Conservation (phyloP, 192 early-diverging fungal genomes). For the Coemansia sp. region DNA sequence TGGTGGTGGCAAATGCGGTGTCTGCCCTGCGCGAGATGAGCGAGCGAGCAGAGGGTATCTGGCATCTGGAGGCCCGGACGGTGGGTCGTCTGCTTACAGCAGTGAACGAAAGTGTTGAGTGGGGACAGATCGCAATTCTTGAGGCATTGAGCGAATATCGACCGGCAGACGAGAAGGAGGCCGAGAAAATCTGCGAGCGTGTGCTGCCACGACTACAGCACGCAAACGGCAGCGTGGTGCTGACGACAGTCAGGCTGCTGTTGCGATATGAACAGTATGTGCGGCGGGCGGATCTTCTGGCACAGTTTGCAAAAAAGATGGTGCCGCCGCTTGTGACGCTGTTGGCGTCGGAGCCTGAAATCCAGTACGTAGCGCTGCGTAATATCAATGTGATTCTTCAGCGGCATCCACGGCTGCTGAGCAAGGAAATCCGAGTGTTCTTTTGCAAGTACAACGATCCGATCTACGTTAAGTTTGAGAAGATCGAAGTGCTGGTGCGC, state of each 20-base stretch:
- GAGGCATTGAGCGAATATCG: slow-evolving; percentile 77
- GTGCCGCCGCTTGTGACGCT: slow-evolving; percentile 95
- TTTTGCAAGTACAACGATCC: slow-evolving; percentile 99
- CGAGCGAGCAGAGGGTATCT: slow-evolving; percentile 72
- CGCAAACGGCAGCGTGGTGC: slow-evolving; percentile 93
- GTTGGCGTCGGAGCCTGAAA: slow-evolving; percentile 83
- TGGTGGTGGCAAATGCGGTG: slow-evolving; percentile 97
- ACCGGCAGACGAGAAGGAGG: slow-evolving; percentile 76
- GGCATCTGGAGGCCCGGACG: slow-evolving; percentile 67
- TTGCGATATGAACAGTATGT: slow-evolving; percentile 57
- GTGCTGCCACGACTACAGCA: slow-evolving; percentile 92
- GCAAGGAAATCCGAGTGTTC: slow-evolving; percentile 93
- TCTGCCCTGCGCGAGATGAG: slow-evolving; percentile 90
- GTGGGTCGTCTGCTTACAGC: slow-evolving; percentile 87
- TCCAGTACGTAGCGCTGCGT: slow-evolving; percentile 95
- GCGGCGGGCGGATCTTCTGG: slow-evolving; percentile 67
- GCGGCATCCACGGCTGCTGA: slow-evolving; percentile 79
- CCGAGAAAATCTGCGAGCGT: slow-evolving; percentile 84
- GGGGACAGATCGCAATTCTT: slow-evolving; percentile 96
- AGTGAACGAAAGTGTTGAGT: slow-evolving; percentile 98
- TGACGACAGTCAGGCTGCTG: slow-evolving; percentile 80
- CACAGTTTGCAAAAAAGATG: slow-evolving; percentile 82
- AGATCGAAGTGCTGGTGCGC: slow-evolving; percentile 90
- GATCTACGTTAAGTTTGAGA: slow-evolving; percentile 94
- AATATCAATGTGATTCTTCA: slow-evolving; percentile 97